Evolutionary conservation across 1,284 basidiomycete genomes (phyloP).

Genomic region (Limonomyces culmigenus): DNA sequence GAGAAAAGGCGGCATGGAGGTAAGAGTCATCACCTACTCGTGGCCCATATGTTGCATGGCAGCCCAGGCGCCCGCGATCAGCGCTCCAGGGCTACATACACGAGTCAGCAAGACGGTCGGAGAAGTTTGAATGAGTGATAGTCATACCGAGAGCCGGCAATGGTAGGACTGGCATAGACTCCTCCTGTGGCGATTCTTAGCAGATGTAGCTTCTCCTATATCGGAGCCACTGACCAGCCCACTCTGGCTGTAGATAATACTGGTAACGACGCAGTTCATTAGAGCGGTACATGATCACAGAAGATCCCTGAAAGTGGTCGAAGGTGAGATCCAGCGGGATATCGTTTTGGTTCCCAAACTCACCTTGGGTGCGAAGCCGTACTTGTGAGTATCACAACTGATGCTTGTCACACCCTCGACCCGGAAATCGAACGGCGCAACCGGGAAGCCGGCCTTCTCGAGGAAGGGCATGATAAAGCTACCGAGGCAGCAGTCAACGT

Average conservation of each 20-base stretch:
- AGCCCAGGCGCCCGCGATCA: conserved; percentile 94
- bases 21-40: conserved; percentile 29
- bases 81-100: conserved; percentile 59
- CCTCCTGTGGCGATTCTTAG: conserved; percentile 46
- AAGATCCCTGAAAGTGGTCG: conserved; percentile 51
- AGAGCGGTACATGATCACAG: conserved; percentile 83
- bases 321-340: neutral
- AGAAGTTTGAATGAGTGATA: neutral
- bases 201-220: conserved; percentile 2
- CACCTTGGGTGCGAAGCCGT: conserved; percentile 75
- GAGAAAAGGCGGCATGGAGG: conserved; percentile 2
- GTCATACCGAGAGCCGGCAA: conserved; percentile 74
- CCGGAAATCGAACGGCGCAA: conserved; percentile 65
- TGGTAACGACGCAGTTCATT: conserved; percentile 61
- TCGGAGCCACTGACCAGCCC: conserved; percentile 37
- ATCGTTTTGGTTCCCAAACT: conserved; percentile 6
- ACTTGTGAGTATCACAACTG: conserved; percentile 90
- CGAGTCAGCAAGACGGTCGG: conserved; percentile 1
- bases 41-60: conserved; percentile 87
- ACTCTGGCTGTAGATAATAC: conserved; percentile 71
- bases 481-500: conserved; percentile 89
- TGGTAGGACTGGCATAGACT: conserved; percentile 69
- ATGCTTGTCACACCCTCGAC: conserved; percentile 81
- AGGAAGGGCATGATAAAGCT: conserved; percentile 88
- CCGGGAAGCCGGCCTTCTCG: conserved; percentile 31